Evolutionary conservation across 805 yeast species (phyloP), one percentile per base, ranked within the genome.

Genomic region (Nakazawaea pomicola): DNA sequence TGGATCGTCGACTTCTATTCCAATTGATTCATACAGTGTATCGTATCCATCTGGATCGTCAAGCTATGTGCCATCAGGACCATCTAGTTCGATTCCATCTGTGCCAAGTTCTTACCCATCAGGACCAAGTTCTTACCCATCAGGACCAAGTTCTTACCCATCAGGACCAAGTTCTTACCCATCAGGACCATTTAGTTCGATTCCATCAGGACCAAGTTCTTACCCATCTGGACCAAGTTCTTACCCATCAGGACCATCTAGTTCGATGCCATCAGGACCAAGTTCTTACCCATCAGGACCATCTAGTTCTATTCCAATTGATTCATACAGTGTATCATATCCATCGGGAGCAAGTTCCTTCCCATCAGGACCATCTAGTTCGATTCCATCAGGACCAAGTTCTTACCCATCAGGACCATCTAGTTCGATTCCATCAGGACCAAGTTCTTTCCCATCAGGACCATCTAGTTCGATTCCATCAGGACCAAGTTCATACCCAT

Each of bases 241-340:
- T 12, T 20, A 19, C 29, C 19, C 40, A 29, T 12, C 29, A 7
- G 20, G 28, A 3, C 8, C 18, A 12, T 19, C n/a, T n/a, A n/a
- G n/a, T n/a, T n/a, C n/a, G n/a, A n/a, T 23, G 25, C 25, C 25
- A 5, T 12, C 36, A 33, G 12, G 36, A 12, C 6, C 17, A 4
- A 19, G 6, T 33, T 20, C 27, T 18, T 33, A 14, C 3, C 20
- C 23, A 17, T 17, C 12, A 5, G n/a, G n/a, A n/a, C n/a, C n/a
- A n/a, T n/a, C n/a, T n/a, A 30, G 33, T 30, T 30, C 20, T 7
- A 30, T n/a, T 16, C 30, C 30, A 28, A n/a, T n/a, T n/a, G n/a
- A n/a, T n/a, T n/a, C n/a, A n/a, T n/a, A n/a, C n/a, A n/a, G n/a
- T n/a, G n/a, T n/a, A n/a, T n/a, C n/a, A n/a, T n/a, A n/a, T n/a